These are phyloP conservation scores for Sarcodon aspratus DNA, from an alignment of 768 basidiomycete species.

Conservation along the genomic window DNA sequence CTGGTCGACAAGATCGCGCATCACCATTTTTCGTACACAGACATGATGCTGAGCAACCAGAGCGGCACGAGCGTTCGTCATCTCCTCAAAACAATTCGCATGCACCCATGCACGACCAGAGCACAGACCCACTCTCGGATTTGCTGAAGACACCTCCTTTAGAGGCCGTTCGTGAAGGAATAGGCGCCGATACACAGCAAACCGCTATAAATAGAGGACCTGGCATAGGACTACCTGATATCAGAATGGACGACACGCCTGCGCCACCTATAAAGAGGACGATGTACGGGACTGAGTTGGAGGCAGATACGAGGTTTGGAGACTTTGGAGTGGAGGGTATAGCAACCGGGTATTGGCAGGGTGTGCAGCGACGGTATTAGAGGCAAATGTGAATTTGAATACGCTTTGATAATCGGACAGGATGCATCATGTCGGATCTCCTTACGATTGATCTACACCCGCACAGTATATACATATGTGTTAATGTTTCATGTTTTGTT, in stretches of 20 bases:
- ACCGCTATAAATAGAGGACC: background rate
- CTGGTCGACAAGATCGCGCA: constrained; percentile 1
- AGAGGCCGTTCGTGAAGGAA: background rate
- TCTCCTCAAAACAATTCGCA: background rate
- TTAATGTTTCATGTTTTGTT: no score
- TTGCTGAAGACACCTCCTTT: constrained; percentile 5
- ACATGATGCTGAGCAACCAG: background rate
- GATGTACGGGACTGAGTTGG: constrained; percentile 79
- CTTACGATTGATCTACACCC: no score
- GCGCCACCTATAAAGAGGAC: constrained; percentile 47
- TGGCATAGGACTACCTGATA: background rate
- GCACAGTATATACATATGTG: no score
- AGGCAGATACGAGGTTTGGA: constrained; percentile 74
- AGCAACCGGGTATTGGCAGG: constrained; percentile 60
- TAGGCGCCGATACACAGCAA: no score
- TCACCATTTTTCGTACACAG: background rate
- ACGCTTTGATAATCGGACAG: no score
- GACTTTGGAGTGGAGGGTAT: constrained; percentile 76
- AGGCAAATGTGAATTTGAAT: background rate
- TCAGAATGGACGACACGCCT: constrained; percentile 22
- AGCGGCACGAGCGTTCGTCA: background rate
- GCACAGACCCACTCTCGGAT: constrained; percentile 6
- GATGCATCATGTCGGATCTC: no score
- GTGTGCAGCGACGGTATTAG: constrained; percentile 28
- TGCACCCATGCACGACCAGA: background rate